phyloP scores from a whole-genome alignment of 345 rosid species.

The Citrus glauca region DNA sequence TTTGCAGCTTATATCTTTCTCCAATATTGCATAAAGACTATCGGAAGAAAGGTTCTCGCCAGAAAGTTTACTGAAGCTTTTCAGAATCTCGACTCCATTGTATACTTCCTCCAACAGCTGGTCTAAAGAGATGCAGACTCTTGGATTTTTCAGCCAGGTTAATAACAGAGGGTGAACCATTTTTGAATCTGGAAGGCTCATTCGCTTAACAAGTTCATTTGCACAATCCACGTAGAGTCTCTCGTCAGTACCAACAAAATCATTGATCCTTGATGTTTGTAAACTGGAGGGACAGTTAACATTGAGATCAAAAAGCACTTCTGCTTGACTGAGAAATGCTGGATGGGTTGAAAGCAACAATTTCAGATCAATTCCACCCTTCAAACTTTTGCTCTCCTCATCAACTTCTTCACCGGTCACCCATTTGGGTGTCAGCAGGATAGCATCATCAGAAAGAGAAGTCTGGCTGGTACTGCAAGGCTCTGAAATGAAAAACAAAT shows the following conservation, averaged over 20 bases:
- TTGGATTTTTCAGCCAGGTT: slow-evolving; percentile 13
- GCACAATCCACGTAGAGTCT: slow-evolving; percentile 62
- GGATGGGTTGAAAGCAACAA: slow-evolving; percentile 43
- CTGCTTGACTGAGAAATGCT: slow-evolving; percentile 43
- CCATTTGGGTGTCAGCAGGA: slow-evolving; percentile 12
- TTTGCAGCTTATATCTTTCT: slow-evolving; percentile 47
- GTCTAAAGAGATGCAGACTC: slow-evolving; percentile 37
- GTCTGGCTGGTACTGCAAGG: slow-evolving; percentile 27
- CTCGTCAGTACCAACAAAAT: slow-evolving; percentile 14
- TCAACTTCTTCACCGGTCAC: slow-evolving; percentile 12
- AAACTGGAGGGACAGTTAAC: slow-evolving; percentile 14
- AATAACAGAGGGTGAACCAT: slow-evolving; percentile 18
- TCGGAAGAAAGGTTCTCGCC: slow-evolving; percentile 26
- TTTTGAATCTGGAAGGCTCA: slow-evolving; percentile 41
- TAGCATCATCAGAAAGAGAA: slow-evolving; percentile 15
- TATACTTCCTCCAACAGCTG: slow-evolving; percentile 56
- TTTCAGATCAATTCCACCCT: slow-evolving; percentile 23
- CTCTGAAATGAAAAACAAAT: slow-evolving; percentile 25
- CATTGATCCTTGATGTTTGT: slow-evolving; percentile 8
- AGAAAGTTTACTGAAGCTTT: slow-evolving; percentile 32
- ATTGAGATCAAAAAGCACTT: slow-evolving; percentile 44
- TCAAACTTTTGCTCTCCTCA: slow-evolving; percentile 13
- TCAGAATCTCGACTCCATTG: slow-evolving; percentile 40
- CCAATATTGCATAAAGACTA: slow-evolving; percentile 39
- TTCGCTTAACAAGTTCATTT: slow-evolving; percentile 50